A percentile compares a stretch with the other conserved stretches of the same genome.
Evolutionary conservation across 768 basidiomycete genomes (phyloP).

Genomic region (Tricholoma sp.): DNA sequence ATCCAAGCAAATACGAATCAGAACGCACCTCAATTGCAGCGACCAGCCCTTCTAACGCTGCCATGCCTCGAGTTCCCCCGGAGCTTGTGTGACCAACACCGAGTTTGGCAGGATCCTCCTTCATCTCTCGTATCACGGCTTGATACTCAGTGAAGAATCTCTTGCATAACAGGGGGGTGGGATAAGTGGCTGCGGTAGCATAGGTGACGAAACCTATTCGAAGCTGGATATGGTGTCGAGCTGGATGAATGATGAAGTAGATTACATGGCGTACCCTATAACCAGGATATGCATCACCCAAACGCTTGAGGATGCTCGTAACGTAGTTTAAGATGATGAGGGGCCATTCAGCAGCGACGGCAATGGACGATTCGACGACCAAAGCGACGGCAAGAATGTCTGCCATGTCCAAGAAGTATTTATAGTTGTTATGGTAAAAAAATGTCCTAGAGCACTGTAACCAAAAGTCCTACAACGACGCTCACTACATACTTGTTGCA

Average conservation of each 20-base stretch:
- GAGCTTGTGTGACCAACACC: slow-evolving; percentile 55
- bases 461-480: neutral
- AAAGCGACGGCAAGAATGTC: slow-evolving; percentile 44
- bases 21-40: slow-evolving; percentile 60
- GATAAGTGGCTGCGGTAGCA: slow-evolving; percentile 50
- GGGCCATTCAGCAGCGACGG: slow-evolving; percentile 50
- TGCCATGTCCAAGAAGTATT: neutral
- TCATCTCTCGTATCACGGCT: slow-evolving; percentile 39
- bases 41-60: slow-evolving; percentile 65
- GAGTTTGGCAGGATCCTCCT: slow-evolving; percentile 38
- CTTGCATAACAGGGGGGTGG: slow-evolving; percentile 51
- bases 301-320: slow-evolving; percentile 44
- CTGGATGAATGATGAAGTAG: neutral
- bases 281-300: slow-evolving; percentile 37
- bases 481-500: neutral
- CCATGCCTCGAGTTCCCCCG: slow-evolving; percentile 50
- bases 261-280: slow-evolving; percentile 28
- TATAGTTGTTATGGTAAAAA: too few relatives aligned
- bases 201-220: slow-evolving; percentile 57
- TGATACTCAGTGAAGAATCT: slow-evolving; percentile 48
- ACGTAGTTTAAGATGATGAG: slow-evolving; percentile 43
- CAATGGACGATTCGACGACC: slow-evolving; percentile 57
- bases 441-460: neutral
- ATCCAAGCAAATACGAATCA: neutral
- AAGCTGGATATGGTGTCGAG: slow-evolving; percentile 16